Conservation (phyloP, 192 early-diverging fungal species). For the Endogone sp. region DNA sequence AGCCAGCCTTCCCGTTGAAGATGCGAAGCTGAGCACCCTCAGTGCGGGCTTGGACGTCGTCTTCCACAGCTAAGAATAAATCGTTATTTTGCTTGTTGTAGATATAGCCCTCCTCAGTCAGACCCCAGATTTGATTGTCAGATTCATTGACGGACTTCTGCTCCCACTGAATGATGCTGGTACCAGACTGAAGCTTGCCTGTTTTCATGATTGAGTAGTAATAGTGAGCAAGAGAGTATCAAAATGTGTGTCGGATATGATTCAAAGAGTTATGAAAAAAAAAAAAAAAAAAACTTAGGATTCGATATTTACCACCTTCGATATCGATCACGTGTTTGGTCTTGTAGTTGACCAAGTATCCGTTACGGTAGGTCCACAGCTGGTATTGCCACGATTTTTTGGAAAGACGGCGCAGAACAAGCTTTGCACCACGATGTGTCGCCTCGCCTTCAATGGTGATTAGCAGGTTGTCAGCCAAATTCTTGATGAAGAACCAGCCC, state of each 20-base stretch:
- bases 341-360: slow-evolving; percentile 32
- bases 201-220: no score
- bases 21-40: no score
- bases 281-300: no score
- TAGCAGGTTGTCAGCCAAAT: neutral
- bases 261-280: no score
- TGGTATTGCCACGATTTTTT: slow-evolving; percentile 18
- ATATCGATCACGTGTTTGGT: slow-evolving; percentile 30
- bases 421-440: neutral
- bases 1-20: no score
- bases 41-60: no score
- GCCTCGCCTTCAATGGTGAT: neutral
- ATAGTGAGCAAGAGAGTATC: no score
- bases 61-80: slow-evolving; percentile 20
- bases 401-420: slow-evolving; percentile 15
- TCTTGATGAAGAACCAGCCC: slow-evolving; percentile 27
- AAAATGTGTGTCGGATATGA: neutral
- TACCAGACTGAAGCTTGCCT: no score
- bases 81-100: slow-evolving; percentile 5
- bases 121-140: slow-evolving; percentile 24
- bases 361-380: slow-evolving; percentile 28
- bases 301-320: slow-evolving; percentile 30
- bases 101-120: slow-evolving; percentile 19
- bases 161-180: neutral
- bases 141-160: neutral